Conservation (phyloP, 2,329 filamentous ascomycete species). For the Penicillium fuscoglaucum region DNA sequence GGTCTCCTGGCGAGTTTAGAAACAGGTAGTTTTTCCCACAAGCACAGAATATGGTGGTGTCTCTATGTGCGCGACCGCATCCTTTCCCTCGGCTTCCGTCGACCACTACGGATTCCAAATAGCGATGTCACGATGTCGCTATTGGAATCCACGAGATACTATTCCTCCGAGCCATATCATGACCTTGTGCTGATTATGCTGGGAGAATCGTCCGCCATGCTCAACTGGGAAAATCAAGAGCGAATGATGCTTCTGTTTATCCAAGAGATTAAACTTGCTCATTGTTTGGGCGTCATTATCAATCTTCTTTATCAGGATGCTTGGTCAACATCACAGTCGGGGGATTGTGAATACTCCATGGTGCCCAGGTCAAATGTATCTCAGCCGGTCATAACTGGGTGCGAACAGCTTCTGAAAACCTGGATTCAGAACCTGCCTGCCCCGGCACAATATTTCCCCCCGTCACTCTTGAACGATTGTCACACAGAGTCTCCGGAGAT, state of each 20-base stretch:
- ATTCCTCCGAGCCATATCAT: conserved; percentile 9
- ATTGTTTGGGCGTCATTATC: conserved; percentile 6
- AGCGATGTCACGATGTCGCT: conserved; percentile 10
- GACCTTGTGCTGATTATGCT: conserved; percentile 4
- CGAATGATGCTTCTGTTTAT: conserved; percentile 12
- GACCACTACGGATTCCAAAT: conserved; percentile 8
- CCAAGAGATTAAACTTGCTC: conserved; percentile 7
- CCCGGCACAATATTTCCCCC: conserved; percentile 7
- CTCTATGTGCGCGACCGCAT: conserved; percentile 17
- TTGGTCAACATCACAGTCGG: conserved; percentile 2
- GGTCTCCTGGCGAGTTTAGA: conserved; percentile 7
- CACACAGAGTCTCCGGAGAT: conserved; percentile 3
- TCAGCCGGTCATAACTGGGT: not conserved
- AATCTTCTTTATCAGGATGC: conserved; percentile 6
- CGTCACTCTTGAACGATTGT: not conserved
- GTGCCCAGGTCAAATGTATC: conserved; percentile 2
- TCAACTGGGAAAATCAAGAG: conserved; percentile 13
- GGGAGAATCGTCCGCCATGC: conserved; percentile 6
- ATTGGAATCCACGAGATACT: conserved; percentile 8
- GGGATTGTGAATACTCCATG: not conserved
- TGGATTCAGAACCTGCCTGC: conserved; percentile 9
- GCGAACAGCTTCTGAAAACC: conserved; percentile 5
- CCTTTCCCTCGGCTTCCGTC: conserved; percentile 12
- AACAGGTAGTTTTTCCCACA: conserved; percentile 11
- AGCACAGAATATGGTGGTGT: conserved; percentile 15